Conservation (phyloP, 495 filamentous ascomycete species). For the Sporormia fimetaria region DNA sequence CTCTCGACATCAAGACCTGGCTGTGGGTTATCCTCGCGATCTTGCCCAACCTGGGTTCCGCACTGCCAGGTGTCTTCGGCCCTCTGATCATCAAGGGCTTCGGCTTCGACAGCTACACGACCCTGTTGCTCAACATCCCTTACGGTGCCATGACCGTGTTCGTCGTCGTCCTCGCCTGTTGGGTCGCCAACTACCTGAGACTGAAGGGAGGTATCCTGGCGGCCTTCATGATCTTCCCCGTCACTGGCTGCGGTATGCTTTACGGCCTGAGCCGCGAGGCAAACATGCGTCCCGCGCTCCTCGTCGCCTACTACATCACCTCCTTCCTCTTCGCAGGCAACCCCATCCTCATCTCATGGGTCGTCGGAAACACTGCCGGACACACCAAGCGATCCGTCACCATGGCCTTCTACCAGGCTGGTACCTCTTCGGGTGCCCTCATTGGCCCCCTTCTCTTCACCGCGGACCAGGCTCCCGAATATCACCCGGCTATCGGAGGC, state of each 20-base stretch:
- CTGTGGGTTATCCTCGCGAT: too few species aligned
- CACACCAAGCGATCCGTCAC: constrained; percentile 54
- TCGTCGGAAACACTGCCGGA: constrained; percentile 50
- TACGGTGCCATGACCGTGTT: constrained; percentile 51
- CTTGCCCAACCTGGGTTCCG: too few species aligned
- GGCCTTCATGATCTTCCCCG: constrained; percentile 45
- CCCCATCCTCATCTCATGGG: constrained; percentile 54
- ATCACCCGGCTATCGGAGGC: constrained; percentile 43
- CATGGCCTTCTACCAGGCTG: constrained; percentile 46
- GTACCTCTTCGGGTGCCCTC: constrained; percentile 50
- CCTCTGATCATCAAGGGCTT: constrained; percentile 53
- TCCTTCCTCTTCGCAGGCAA: constrained; percentile 47
- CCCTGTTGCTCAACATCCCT: constrained; percentile 55
- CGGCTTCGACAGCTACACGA: constrained; percentile 47
- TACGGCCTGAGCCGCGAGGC: constrained; percentile 39
- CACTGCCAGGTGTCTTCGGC: too few species aligned
- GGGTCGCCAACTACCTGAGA: constrained; percentile 41
- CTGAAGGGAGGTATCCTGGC: constrained; percentile 48
- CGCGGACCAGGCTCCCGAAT: constrained; percentile 43
- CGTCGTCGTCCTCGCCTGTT: constrained; percentile 47
- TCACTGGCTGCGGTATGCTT: constrained; percentile 46
- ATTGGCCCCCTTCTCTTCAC: constrained; percentile 46
- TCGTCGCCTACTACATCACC: constrained; percentile 52
- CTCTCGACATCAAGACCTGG: constrained; percentile 54
- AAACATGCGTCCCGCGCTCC: constrained; percentile 38